A percentile compares a stretch with the other conserved stretches of the same genome.
Evolutionary conservation across 1,139 yeast genomes (phyloP).

Genomic region (Candida glucosophila): DNA sequence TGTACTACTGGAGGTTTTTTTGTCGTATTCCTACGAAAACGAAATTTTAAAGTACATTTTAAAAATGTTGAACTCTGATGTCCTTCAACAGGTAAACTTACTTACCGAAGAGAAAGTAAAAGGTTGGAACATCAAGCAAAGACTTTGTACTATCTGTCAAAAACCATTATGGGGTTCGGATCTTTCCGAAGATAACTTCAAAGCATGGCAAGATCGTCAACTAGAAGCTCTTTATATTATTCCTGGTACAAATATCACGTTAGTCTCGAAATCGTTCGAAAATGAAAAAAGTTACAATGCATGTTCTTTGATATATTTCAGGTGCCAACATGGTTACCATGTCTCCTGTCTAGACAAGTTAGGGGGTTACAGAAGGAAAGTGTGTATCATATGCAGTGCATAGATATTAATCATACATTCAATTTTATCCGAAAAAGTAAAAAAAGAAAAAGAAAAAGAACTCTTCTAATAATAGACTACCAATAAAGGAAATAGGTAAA

Average conservation of each 20-base stretch:
- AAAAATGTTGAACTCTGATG: constrained; percentile 45
- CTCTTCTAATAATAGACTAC: too few species aligned
- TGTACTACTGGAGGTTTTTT: constrained; percentile 53
- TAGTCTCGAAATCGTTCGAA: constrained; percentile 4
- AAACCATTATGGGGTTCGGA: constrained; percentile 57
- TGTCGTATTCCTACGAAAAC: constrained; percentile 58
- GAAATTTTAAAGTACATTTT: constrained; percentile 48
- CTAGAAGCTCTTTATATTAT: constrained; percentile 6
- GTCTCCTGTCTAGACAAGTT: constrained; percentile 39
- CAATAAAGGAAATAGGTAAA: too few species aligned
- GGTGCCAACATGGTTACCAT: constrained; percentile 62
- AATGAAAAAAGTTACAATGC: too few species aligned
- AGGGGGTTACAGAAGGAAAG: constrained; percentile 6
- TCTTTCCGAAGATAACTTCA: constrained; percentile 29
- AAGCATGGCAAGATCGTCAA: constrained; percentile 42
- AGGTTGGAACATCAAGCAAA: constrained; percentile 55
- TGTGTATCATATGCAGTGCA: constrained; percentile 10
- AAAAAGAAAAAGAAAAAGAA: too few species aligned
- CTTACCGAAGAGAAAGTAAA: constrained; percentile 29
- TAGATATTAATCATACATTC: too few species aligned
- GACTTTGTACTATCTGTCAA: constrained; percentile 66
- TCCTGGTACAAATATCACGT: constrained; percentile 2
- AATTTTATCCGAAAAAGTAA: too few species aligned
- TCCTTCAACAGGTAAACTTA: constrained; percentile 33
- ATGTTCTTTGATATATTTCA: too few species aligned